These are phyloP conservation scores for Lecanicillium sp. DNA, from an alignment of 2,329 filamentous ascomycete species.

Conservation along the genomic window DNA sequence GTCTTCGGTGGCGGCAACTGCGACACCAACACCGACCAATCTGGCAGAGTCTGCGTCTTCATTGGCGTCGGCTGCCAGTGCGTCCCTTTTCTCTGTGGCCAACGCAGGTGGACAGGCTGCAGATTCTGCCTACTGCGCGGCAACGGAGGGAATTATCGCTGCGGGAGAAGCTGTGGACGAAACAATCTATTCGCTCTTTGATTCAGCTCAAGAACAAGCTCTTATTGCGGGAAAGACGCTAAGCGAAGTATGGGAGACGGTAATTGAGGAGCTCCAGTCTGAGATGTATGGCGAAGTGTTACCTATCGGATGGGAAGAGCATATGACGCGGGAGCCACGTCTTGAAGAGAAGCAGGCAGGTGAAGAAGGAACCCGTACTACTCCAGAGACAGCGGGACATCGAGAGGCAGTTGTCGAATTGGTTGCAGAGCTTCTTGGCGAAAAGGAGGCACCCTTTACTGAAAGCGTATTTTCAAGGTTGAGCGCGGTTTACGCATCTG, in stretches of 20 bases:
- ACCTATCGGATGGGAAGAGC: slow-evolving; percentile 48
- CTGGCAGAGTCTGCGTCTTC: too few relatives aligned
- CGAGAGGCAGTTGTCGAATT: slow-evolving; percentile 64
- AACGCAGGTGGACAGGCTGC: slow-evolving; percentile 40
- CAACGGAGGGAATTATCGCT: slow-evolving; percentile 32
- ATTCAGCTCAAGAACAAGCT: slow-evolving; percentile 33
- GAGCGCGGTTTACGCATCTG: slow-evolving; percentile 63
- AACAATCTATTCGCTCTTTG: slow-evolving; percentile 31
- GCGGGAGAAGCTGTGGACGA: slow-evolving; percentile 29
- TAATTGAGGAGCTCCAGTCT: slow-evolving; percentile 54
- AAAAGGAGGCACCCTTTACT: slow-evolving; percentile 72
- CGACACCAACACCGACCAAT: slow-evolving; percentile 49
- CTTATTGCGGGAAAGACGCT: slow-evolving; percentile 28
- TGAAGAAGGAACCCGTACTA: too few relatives aligned
- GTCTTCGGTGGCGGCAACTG: slow-evolving; percentile 52
- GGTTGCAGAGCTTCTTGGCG: slow-evolving; percentile 66
- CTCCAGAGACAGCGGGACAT: slow-evolving; percentile 51
- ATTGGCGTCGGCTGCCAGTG: slow-evolving; percentile 32
- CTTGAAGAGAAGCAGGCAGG: slow-evolving; percentile 33
- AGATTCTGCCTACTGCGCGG: slow-evolving; percentile 41
- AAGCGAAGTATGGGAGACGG: slow-evolving; percentile 29
- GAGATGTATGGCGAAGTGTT: slow-evolving; percentile 62
- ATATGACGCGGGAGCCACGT: slow-evolving; percentile 35
- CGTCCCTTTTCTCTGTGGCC: slow-evolving; percentile 35
- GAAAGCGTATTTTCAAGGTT: slow-evolving; percentile 71